A percentile compares a stretch with the other conserved stretches of the same genome.
Evolutionary conservation across 495 filamentous ascomycete species (phyloP).

Genomic region (Penicillium coprophilum): DNA sequence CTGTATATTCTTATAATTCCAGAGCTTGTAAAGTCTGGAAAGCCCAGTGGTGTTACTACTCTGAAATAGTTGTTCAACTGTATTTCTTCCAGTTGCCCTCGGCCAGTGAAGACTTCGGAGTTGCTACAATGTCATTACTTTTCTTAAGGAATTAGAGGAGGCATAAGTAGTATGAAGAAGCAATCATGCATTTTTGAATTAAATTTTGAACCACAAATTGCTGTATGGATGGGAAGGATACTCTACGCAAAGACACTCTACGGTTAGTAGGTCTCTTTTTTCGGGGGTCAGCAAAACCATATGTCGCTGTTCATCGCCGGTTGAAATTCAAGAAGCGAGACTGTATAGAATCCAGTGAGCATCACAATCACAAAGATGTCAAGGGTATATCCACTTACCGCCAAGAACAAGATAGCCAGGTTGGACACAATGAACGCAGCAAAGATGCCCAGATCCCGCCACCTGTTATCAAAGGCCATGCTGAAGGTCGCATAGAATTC

Average conservation of each 20-base stretch:
- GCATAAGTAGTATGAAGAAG: too few species aligned
- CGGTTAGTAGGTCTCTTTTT: background rate
- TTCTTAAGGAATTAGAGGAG: too few species aligned
- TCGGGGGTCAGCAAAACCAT: background rate
- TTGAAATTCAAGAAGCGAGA: slow-evolving; percentile 67
- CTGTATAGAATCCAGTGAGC: slow-evolving; percentile 34
- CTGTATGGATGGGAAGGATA: background rate
- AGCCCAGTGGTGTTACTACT: too few species aligned
- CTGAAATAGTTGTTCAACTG: too few species aligned
- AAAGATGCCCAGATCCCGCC: slow-evolving; percentile 80
- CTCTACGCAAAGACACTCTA: background rate
- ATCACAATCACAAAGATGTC: background rate
- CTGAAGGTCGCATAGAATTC: slow-evolving; percentile 69
- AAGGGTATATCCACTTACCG: slow-evolving; percentile 26
- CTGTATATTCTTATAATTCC: too few species aligned
- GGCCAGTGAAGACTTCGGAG: too few species aligned
- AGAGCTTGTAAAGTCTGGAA: too few species aligned
- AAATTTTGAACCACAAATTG: background rate
- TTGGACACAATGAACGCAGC: slow-evolving; percentile 72
- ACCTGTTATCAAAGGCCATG: slow-evolving; percentile 64
- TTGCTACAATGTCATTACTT: too few species aligned
- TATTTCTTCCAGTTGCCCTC: too few species aligned
- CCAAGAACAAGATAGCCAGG: slow-evolving; percentile 70
- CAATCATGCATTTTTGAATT: background rate
- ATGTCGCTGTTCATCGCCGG: slow-evolving; percentile 40